A percentile compares a stretch with the other conserved stretches of the same genome.
Evolutionary conservation across 1,139 yeast species (phyloP).

Genomic region (Debaryomyces psychrophilus): DNA sequence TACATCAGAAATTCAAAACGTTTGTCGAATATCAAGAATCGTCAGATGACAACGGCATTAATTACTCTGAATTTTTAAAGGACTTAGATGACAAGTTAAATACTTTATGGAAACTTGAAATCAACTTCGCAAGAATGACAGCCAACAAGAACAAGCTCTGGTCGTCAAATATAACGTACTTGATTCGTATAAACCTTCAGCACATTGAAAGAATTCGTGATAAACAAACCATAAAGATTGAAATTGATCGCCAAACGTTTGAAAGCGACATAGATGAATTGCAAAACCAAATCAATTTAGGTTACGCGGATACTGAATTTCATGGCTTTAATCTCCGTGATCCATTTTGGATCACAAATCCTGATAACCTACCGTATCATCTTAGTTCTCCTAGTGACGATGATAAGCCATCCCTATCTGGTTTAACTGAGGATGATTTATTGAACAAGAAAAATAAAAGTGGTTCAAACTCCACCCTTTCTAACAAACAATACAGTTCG

Average conservation of each 20-base stretch:
- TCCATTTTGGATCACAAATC: constrained; percentile 49
- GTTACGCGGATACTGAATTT: constrained; percentile 12
- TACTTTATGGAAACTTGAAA: constrained; percentile 30
- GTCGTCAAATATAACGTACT: constrained; percentile 40
- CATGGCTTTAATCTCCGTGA: constrained; percentile 40
- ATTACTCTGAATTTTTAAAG: constrained; percentile 25
- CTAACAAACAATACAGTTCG: no score
- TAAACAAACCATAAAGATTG: constrained; percentile 20
- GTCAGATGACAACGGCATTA: constrained; percentile 14
- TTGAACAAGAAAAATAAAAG: background rate
- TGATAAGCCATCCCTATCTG: constrained; percentile 9
- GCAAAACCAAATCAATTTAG: background rate
- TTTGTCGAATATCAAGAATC: constrained; percentile 29
- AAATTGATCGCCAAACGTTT: background rate
- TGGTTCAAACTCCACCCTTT: background rate
- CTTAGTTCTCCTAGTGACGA: constrained; percentile 42
- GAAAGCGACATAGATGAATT: constrained; percentile 5
- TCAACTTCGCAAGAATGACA: constrained; percentile 18
- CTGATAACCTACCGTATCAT: constrained; percentile 44
- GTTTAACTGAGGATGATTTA: background rate
- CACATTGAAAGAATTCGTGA: constrained; percentile 33
- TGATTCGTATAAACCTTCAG: constrained; percentile 36
- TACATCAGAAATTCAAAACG: constrained; percentile 45
- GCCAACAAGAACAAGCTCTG: constrained; percentile 32
- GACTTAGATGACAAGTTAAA: constrained; percentile 29